Conservation (phyloP, 331 rosid species). For the Acacia concinna region DNA sequence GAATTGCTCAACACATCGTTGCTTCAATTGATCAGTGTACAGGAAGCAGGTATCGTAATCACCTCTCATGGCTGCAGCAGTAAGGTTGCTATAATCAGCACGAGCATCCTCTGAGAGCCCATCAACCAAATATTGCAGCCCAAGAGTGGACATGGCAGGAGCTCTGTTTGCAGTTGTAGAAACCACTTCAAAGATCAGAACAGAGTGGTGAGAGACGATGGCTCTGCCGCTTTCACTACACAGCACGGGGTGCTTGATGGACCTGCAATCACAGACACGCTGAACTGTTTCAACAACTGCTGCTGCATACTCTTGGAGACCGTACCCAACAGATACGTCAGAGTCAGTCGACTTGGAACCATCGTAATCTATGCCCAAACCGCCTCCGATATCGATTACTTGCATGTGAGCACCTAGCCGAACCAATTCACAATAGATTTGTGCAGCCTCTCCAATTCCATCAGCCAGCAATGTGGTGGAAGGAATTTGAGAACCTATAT, state of each 20-base stretch:
- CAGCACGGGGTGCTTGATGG: slow-evolving; percentile 66
- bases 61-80: slow-evolving; percentile 60
- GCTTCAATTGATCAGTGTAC: slow-evolving; percentile 73
- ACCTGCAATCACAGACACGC: slow-evolving; percentile 55
- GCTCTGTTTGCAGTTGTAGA: slow-evolving; percentile 45
- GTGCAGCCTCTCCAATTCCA: slow-evolving; percentile 88
- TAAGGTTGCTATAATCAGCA: slow-evolving; percentile 56
- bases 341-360: slow-evolving; percentile 81
- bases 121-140: slow-evolving; percentile 56
- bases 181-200: slow-evolving; percentile 71
- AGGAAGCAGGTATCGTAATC: slow-evolving; percentile 65
- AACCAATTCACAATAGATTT: slow-evolving; percentile 85
- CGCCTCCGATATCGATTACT: slow-evolving; percentile 92
- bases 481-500: slow-evolving; percentile 96
- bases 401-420: slow-evolving; percentile 87
- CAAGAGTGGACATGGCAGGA: slow-evolving; percentile 53
- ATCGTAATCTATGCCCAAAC: slow-evolving; percentile 89
- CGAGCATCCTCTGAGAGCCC: slow-evolving; percentile 69
- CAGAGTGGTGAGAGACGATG: slow-evolving; percentile 83
- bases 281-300: slow-evolving; percentile 65
- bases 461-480: slow-evolving; percentile 72
- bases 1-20: slow-evolving; percentile 66
- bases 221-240: slow-evolving; percentile 94
- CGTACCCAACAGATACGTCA: slow-evolving; percentile 74
- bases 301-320: slow-evolving; percentile 72